These are phyloP conservation scores for Coemansia sp. DNA, from an alignment of 192 early-diverging fungal genomes.

Conservation along the genomic window DNA sequence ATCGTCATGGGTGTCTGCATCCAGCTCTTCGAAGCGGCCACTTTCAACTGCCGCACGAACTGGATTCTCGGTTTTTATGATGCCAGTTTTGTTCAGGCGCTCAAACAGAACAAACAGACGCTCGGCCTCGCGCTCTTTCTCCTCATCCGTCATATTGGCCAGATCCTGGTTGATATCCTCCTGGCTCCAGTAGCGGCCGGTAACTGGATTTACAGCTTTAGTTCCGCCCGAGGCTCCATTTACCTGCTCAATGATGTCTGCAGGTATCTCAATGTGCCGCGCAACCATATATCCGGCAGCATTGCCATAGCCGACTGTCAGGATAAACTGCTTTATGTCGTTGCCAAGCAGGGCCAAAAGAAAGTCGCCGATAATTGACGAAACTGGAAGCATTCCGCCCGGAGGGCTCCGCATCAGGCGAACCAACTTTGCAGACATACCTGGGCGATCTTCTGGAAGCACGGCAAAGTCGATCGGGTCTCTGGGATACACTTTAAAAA, in stretches of 20 bases:
- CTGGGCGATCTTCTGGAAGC: constrained; percentile 39
- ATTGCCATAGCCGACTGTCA: constrained; percentile 85
- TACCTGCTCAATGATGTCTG: constrained; percentile 38
- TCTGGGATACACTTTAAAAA: constrained; percentile 24
- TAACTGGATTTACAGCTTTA: constrained; percentile 81
- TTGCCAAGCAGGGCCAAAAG: constrained; percentile 34
- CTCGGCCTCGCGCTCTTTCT: constrained; percentile 94
- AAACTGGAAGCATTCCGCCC: constrained; percentile 35
- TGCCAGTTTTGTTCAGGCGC: constrained; percentile 84
- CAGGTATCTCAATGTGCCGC: constrained; percentile 58
- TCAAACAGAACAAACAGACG: constrained; percentile 93
- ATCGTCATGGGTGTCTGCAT: neutral
- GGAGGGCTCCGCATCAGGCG: constrained; percentile 33
- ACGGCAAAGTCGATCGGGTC: constrained; percentile 9
- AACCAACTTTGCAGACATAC: constrained; percentile 28
- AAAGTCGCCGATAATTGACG: constrained; percentile 34
- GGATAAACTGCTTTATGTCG: constrained; percentile 46
- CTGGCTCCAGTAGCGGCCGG: constrained; percentile 64
- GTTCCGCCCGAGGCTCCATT: neutral
- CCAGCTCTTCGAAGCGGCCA: constrained; percentile 40
- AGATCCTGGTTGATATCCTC: constrained; percentile 56
- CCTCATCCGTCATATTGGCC: constrained; percentile 91
- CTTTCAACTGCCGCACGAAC: constrained; percentile 58
- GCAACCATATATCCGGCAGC: constrained; percentile 88
- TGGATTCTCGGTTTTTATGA: constrained; percentile 80